Conservation (phyloP, 2,329 filamentous ascomycete species). For the Clarireedia paspali region DNA sequence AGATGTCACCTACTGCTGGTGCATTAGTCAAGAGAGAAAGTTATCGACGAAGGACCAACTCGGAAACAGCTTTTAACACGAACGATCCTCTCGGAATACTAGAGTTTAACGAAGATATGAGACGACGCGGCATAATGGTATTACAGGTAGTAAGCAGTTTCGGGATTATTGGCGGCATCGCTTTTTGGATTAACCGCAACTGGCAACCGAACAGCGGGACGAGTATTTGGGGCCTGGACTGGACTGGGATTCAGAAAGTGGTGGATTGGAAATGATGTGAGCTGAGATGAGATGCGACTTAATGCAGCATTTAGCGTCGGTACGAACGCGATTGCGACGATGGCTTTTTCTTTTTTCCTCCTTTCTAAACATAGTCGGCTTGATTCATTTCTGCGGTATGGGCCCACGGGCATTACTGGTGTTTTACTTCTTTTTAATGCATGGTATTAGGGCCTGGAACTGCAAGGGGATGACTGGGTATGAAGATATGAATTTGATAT, state of each 20-base stretch:
- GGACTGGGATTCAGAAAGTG: slow-evolving; percentile 13
- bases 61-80: slow-evolving; percentile 16
- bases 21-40: slow-evolving; percentile 18
- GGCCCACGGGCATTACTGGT: background rate
- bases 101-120: slow-evolving; percentile 58
- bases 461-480: background rate
- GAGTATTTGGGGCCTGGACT: slow-evolving; percentile 18
- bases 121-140: slow-evolving; percentile 55
- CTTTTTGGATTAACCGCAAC: slow-evolving; percentile 45
- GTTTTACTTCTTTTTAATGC: slow-evolving; percentile 3
- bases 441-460: too few relatives aligned
- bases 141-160: slow-evolving; percentile 69
- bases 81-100: slow-evolving; percentile 77
- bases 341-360: too few relatives aligned
- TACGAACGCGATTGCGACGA: too few relatives aligned
- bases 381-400: background rate
- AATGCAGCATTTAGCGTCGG: background rate
- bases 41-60: slow-evolving; percentile 11
- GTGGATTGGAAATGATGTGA: slow-evolving; percentile 11
- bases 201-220: slow-evolving; percentile 3
- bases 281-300: slow-evolving; percentile 2
- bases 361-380: background rate
- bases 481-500: background rate
- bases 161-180: slow-evolving; percentile 65
- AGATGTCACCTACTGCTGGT: slow-evolving; percentile 10